Base-by-base conservation (phyloP, 805 yeast species). In the Tetrapisispora namnaoensis region DNA sequence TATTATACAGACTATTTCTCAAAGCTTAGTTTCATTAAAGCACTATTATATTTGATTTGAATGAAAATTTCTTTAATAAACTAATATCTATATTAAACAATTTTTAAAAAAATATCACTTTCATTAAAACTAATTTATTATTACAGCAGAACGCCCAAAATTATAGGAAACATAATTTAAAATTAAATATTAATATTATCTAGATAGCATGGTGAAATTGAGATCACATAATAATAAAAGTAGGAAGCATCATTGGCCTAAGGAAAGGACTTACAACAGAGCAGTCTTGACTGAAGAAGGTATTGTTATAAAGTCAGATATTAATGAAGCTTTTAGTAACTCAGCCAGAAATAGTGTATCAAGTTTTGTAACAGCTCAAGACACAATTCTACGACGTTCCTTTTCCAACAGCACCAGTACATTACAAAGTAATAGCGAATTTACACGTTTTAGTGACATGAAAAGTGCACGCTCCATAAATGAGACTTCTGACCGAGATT, bases 281-380 rank as follows among this genome's bases (percentile, higher is more conserved):
- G 71, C 72, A 16, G 49, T 61, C 7, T 50, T 69, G 14, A 58
- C 62, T 1, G 71, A 68, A 20, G 59, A 58, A 6, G 73, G 72
- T 1, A 64, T 70, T 37, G 42, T 61, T 37, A 58, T 69, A 17
- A 68, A 61, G 46, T 63, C 65, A 24, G 67, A 65, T 45, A 53
- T 50, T 2, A 24, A 42, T 48, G 40, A 13, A 47, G 59, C 46
- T 21, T 21, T 39, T 14, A 45, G 51, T 30, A 45, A 53, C 14
- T 52, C 36, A 11, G 37, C 37, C 2, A 42, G 44, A 20, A 42
- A 50, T 32, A 54, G 54, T 38, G 43, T 49, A n/a, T 49, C 54
- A 1, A 51, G 57, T 44, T 44, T 54, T 17, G 47, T 48, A 9
- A 18, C 36, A 2, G 22, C 36, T 24, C 13, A 14, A 11, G 42